Conservation (phyloP, 805 yeast genomes). For the Myxozyma nipponensis region DNA sequence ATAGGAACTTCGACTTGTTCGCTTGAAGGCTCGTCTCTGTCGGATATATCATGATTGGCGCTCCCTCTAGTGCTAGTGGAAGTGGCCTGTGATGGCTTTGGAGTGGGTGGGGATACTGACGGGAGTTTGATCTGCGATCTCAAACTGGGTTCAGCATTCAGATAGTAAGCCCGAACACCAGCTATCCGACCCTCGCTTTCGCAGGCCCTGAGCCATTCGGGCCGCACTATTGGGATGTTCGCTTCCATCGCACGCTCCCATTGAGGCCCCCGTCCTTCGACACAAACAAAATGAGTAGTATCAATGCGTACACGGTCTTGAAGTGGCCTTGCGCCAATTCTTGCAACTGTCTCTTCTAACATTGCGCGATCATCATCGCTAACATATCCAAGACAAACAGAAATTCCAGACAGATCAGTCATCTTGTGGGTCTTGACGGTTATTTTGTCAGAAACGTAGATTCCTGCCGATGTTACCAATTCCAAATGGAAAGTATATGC, state of each 20-base stretch:
- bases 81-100: background rate
- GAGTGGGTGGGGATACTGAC: background rate
- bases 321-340: conserved; percentile 80
- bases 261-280: conserved; percentile 67
- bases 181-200: conserved; percentile 82
- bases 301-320: conserved; percentile 75
- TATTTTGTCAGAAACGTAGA: conserved; percentile 61
- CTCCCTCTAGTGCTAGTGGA: background rate
- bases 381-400: conserved; percentile 76
- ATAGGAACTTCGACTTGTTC: background rate
- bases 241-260: conserved; percentile 73
- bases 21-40: background rate
- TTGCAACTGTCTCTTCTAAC: conserved; percentile 55
- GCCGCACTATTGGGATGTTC: conserved; percentile 90
- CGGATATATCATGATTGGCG: background rate
- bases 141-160: conserved; percentile 37
- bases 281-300: conserved; percentile 89
- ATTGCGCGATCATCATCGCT: conserved; percentile 52
- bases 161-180: conserved; percentile 76
- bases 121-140: conserved; percentile 26
- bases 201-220: conserved; percentile 96
- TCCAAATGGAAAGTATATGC: conserved; percentile 73
- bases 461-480: conserved; percentile 88
- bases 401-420: conserved; percentile 93
- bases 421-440: conserved; percentile 83